phyloP scores from a whole-genome alignment of 2,329 filamentous ascomycete genomes.

The Chalaropsis ovoidea region DNA sequence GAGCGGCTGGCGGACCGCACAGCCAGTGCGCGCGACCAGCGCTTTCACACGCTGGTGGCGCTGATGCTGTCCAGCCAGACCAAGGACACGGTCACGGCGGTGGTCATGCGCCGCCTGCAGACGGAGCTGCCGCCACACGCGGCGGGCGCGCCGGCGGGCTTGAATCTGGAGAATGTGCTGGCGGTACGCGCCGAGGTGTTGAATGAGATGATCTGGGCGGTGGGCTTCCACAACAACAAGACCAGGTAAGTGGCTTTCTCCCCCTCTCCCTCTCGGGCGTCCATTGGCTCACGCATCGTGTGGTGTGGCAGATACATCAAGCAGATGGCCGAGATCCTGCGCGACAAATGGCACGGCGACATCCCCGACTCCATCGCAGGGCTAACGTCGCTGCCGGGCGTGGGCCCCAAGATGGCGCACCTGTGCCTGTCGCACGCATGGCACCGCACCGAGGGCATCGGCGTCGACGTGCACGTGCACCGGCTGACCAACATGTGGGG shows the following conservation, averaged over 20 bases:
- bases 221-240: constrained; percentile 94
- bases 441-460: constrained; percentile 61
- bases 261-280: neutral
- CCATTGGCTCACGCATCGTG: neutral
- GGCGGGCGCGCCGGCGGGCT: constrained; percentile 39
- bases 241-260: constrained; percentile 49
- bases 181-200: constrained; percentile 53
- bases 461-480: constrained; percentile 90
- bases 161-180: constrained; percentile 70
- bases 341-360: constrained; percentile 60
- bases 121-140: constrained; percentile 52
- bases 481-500: constrained; percentile 91
- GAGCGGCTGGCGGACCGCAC: constrained; percentile 55
- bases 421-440: constrained; percentile 69
- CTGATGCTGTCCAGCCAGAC: constrained; percentile 90
- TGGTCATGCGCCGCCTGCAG: constrained; percentile 69
- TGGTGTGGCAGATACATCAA: constrained; percentile 50
- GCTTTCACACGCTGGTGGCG: constrained; percentile 77
- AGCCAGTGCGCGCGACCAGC: constrained; percentile 46
- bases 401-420: constrained; percentile 92
- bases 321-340: constrained; percentile 59
- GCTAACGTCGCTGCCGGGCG: constrained; percentile 67
- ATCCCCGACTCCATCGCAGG: constrained; percentile 71
- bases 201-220: constrained; percentile 68
- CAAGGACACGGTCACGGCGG: constrained; percentile 82